These are phyloP conservation scores for Amanita exitialis DNA, from an alignment of 768 basidiomycete genomes.

Conservation along the genomic window DNA sequence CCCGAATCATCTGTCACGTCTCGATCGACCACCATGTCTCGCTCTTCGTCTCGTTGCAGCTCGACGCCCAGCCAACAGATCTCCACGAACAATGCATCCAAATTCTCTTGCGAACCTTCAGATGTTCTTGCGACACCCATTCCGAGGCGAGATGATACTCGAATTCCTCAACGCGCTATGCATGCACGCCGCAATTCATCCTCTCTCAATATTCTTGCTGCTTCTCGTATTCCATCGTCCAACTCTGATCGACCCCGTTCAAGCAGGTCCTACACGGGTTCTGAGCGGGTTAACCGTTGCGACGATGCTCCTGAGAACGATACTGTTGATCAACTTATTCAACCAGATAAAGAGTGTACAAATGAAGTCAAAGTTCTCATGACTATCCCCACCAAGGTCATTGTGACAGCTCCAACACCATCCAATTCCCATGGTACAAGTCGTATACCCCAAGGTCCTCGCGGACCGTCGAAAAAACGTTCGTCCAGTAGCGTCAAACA, in stretches of 20 bases:
- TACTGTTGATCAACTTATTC: slow-evolving; percentile 5
- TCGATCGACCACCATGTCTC: slow-evolving; percentile 27
- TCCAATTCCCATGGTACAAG: slow-evolving; percentile 22
- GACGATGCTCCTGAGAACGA: neutral
- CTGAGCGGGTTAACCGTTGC: neutral
- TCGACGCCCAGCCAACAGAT: slow-evolving; percentile 9
- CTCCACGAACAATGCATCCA: slow-evolving; percentile 13
- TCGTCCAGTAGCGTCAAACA: slow-evolving; percentile 17
- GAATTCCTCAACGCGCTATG: neutral
- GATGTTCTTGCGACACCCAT: slow-evolving; percentile 9
- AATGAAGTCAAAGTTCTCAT: slow-evolving; percentile 33
- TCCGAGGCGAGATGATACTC: slow-evolving; percentile 3
- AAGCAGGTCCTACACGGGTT: neutral
- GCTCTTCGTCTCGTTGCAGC: slow-evolving; percentile 26
- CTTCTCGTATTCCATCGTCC: slow-evolving; percentile 4
- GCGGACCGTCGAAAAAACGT: slow-evolving; percentile 22
- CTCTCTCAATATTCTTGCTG: neutral
- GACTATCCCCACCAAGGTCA: slow-evolving; percentile 39
- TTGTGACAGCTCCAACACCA: slow-evolving; percentile 45
- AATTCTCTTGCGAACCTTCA: slow-evolving; percentile 3
- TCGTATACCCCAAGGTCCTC: slow-evolving; percentile 35
- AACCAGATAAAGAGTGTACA: slow-evolving; percentile 10
- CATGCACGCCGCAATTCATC: slow-evolving; percentile 1
- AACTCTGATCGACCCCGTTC: slow-evolving; percentile 4
- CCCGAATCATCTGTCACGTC: slow-evolving; percentile 27